phyloP scores from a whole-genome alignment of 2,329 filamentous ascomycete genomes.

The Colletotrichum graminicola region DNA sequence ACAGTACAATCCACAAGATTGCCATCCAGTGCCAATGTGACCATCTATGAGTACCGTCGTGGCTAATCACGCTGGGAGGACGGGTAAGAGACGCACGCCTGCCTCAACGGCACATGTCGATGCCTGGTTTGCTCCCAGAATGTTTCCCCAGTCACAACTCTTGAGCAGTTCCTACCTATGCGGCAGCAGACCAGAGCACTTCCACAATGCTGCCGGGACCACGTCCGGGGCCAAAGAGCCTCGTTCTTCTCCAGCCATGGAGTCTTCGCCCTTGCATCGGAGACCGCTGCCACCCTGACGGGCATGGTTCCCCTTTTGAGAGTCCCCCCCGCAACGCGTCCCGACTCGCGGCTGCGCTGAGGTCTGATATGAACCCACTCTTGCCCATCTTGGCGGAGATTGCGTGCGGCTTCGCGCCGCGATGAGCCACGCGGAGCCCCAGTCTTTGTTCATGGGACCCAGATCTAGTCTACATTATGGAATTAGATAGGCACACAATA shows the following conservation, averaged over 20 bases:
- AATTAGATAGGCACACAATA: background rate
- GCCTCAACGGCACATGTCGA: background rate
- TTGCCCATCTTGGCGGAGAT: background rate
- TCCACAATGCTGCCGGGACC: background rate
- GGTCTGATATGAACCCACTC: background rate
- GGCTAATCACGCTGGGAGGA: background rate
- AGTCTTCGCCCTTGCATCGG: background rate
- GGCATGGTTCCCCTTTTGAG: background rate
- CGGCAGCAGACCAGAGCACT: background rate
- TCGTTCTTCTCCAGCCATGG: background rate
- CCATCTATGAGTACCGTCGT: background rate
- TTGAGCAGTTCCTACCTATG: background rate
- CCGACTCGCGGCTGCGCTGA: background rate
- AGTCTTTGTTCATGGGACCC: background rate
- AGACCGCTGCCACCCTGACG: background rate
- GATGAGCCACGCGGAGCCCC: background rate
- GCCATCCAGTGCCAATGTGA: constrained; percentile 24
- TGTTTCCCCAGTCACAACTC: background rate
- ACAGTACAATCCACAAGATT: background rate
- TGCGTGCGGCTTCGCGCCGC: background rate
- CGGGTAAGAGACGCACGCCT: background rate
- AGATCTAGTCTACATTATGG: background rate
- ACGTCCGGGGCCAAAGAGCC: background rate
- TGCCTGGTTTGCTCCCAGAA: too few relatives aligned
- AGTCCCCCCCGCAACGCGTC: background rate